phyloP scores from a whole-genome alignment of 768 basidiomycete species.

The Tylopilus balloui region DNA sequence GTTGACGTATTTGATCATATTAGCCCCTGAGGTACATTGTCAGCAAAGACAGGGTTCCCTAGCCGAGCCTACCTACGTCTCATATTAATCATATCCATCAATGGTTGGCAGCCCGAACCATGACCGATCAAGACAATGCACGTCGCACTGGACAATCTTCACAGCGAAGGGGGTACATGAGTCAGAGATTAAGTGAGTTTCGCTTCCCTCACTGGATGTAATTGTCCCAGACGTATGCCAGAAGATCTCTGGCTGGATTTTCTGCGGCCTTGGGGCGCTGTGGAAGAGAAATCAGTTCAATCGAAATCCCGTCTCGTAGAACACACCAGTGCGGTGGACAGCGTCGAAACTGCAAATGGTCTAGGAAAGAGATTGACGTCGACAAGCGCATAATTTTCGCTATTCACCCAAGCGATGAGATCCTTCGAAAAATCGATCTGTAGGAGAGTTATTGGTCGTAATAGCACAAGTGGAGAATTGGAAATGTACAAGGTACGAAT shows the following conservation, averaged over 20 bases:
- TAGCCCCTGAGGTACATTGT: slow-evolving; percentile 34
- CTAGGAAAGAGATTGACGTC: slow-evolving; percentile 84
- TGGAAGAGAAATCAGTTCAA: not conserved
- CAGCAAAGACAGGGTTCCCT: not conserved
- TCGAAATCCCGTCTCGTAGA: not conserved
- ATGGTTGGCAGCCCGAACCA: slow-evolving; percentile 72
- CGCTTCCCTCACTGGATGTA: slow-evolving; percentile 72
- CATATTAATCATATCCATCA: slow-evolving; percentile 69
- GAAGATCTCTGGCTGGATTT: slow-evolving; percentile 51
- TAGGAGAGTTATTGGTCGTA: not conserved
- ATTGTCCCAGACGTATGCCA: slow-evolving; percentile 94
- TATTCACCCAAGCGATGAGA: slow-evolving; percentile 72
- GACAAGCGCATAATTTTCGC: slow-evolving; percentile 64
- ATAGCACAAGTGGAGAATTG: not conserved
- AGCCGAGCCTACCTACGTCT: slow-evolving; percentile 49
- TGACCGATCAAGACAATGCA: slow-evolving; percentile 83
- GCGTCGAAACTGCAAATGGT: slow-evolving; percentile 35
- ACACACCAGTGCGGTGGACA: slow-evolving; percentile 32
- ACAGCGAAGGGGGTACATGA: not conserved
- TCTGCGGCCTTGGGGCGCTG: slow-evolving; percentile 41
- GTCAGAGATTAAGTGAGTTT: not conserved
- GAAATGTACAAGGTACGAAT: slow-evolving; percentile 71
- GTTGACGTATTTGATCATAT: slow-evolving; percentile 59
- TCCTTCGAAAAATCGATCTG: slow-evolving; percentile 85
- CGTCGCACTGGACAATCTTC: slow-evolving; percentile 67